These are phyloP conservation scores for Neurospora pannonica DNA, from an alignment of 495 filamentous ascomycete genomes.

Conservation along the genomic window DNA sequence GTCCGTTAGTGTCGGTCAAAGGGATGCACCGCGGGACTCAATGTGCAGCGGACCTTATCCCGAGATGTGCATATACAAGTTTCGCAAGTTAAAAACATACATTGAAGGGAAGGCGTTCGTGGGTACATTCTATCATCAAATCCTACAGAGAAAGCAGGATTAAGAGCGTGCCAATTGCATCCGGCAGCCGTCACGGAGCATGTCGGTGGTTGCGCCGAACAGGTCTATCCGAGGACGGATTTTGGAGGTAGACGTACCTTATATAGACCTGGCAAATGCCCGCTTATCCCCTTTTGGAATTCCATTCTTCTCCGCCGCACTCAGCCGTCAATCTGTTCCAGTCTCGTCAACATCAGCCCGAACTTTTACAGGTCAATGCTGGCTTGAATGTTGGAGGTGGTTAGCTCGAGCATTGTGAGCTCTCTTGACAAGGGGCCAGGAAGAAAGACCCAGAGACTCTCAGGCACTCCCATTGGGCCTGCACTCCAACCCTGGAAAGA, in stretches of 20 bases:
- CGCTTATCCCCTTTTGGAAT: neutral
- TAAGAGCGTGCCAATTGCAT: too few species aligned
- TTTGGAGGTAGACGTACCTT: neutral
- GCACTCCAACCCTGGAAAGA: too few species aligned
- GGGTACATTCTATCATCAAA: too few species aligned
- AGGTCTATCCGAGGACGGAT: neutral
- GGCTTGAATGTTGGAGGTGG: neutral
- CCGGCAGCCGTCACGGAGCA: too few species aligned
- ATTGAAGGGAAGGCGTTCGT: neutral
- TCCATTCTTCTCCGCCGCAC: neutral
- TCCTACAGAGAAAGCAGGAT: too few species aligned
- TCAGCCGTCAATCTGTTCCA: neutral
- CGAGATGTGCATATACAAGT: neutral
- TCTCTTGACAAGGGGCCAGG: neutral
- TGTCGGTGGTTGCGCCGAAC: neutral
- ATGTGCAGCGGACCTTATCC: neutral
- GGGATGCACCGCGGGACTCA: neutral
- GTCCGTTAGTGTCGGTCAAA: neutral
- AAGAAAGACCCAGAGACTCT: neutral
- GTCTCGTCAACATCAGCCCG: slow-evolving; percentile 36
- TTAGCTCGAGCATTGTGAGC: neutral
- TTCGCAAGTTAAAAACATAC: neutral
- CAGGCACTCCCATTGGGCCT: too few species aligned
- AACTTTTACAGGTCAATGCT: slow-evolving; percentile 6
- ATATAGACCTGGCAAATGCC: neutral